A percentile compares a stretch with the other conserved stretches of the same genome.
phyloP scores from a whole-genome alignment of 2,329 filamentous ascomycete genomes.

The Colletotrichum spinosum region DNA sequence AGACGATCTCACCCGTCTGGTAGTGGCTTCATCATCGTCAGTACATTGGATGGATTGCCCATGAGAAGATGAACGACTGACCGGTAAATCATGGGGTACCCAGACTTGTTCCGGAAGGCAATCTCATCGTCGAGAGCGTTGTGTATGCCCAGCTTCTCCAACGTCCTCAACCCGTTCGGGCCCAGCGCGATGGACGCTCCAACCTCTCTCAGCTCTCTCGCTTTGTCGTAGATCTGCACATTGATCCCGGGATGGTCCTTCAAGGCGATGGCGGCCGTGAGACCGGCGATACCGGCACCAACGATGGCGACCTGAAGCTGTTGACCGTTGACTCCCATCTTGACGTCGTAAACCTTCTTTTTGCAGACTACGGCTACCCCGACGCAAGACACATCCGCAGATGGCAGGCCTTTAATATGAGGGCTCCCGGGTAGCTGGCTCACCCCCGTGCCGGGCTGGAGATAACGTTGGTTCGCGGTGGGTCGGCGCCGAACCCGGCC shows the following conservation, averaged over 20 bases:
- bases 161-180: slow-evolving; percentile 63
- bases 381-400: not conserved
- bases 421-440: not conserved
- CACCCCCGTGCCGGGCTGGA: slow-evolving; percentile 9
- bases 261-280: slow-evolving; percentile 60
- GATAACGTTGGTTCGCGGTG: slow-evolving; percentile 23
- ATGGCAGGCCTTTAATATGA: slow-evolving; percentile 14
- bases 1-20: slow-evolving; percentile 57
- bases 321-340: slow-evolving; percentile 9
- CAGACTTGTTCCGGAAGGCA: slow-evolving; percentile 54
- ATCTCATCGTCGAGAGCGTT: slow-evolving; percentile 56
- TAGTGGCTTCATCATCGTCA: slow-evolving; percentile 48
- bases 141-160: slow-evolving; percentile 61
- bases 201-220: slow-evolving; percentile 58
- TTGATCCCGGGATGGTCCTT: slow-evolving; percentile 53
- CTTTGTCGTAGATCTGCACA: slow-evolving; percentile 62
- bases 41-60: not conserved
- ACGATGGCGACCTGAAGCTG: slow-evolving; percentile 57
- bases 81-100: slow-evolving; percentile 59
- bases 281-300: slow-evolving; percentile 63
- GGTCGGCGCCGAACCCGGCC: slow-evolving; percentile 36
- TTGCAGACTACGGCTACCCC: not conserved
- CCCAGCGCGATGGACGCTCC: slow-evolving; percentile 62
- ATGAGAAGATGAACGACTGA: slow-evolving; percentile 36
- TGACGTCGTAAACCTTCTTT: not conserved